Conservation (phyloP, 202 grass and related monocot genomes). For the Cymbopogon flexuosus region DNA sequence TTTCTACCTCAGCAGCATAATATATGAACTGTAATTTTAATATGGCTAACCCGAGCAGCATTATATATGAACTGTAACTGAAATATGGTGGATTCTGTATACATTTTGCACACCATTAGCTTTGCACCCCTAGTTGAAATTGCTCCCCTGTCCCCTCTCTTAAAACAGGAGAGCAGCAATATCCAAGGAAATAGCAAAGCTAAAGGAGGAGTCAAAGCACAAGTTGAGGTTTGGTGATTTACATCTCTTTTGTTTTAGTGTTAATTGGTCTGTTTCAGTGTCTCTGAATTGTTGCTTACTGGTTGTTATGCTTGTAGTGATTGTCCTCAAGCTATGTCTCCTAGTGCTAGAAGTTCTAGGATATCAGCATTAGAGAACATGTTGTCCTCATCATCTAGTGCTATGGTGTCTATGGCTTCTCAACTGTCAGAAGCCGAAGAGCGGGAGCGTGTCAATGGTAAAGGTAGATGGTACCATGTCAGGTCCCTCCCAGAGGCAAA, state of each 20-base stretch:
- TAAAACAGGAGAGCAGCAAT: conserved; percentile 64
- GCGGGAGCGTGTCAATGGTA: conserved; percentile 59
- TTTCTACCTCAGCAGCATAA: not conserved
- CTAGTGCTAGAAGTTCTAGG: conserved; percentile 84
- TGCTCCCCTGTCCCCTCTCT: not conserved
- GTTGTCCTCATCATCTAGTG: conserved; percentile 69
- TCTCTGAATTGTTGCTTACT: conserved; percentile 1
- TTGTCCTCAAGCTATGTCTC: conserved; percentile 84
- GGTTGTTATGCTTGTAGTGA: conserved; percentile 35
- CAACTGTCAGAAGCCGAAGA: conserved; percentile 93
- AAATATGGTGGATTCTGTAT: conserved; percentile 21
- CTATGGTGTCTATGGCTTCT: conserved; percentile 79
- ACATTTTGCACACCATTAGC: not conserved
- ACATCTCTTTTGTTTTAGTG: not conserved
- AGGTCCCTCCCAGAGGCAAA: conserved; percentile 81
- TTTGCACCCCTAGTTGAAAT: not conserved
- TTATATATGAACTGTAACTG: not conserved
- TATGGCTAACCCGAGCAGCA: not conserved
- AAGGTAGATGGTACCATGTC: conserved; percentile 81
- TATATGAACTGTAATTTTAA: no score
- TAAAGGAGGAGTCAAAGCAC: conserved; percentile 70
- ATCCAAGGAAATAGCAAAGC: conserved; percentile 86
- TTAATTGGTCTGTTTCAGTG: not conserved
- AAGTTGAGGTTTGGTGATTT: conserved; percentile 47
- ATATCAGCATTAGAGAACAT: conserved; percentile 95